phyloP scores from a whole-genome alignment of 2,329 filamentous ascomycete species.

The Rosellinia necatrix region DNA sequence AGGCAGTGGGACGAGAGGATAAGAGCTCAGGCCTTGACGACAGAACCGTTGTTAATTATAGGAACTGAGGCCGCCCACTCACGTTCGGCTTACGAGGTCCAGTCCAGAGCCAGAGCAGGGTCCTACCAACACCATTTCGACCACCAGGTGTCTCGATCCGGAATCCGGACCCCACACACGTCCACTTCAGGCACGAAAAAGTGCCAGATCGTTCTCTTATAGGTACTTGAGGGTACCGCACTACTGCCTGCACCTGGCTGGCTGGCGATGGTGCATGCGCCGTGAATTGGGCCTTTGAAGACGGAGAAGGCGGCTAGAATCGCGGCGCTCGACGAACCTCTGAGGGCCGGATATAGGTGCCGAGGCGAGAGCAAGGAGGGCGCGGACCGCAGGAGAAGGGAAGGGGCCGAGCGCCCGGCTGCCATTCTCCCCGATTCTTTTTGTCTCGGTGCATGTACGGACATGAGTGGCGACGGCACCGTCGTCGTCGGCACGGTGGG shows the following conservation, averaged over 20 bases:
- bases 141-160: too few species aligned
- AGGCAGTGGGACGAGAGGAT: too few species aligned
- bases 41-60: conserved; percentile 2
- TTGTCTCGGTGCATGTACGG: conserved; percentile 26
- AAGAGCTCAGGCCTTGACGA: neutral
- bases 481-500: conserved; percentile 55
- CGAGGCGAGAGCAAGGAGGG: conserved; percentile 11
- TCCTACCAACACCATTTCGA: too few species aligned
- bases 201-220: neutral
- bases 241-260: neutral
- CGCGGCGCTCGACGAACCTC: neutral
- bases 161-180: too few species aligned
- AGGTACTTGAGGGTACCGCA: conserved; percentile 14
- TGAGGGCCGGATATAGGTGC: neutral
- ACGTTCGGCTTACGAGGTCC: too few species aligned
- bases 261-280: conserved; percentile 15
- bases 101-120: too few species aligned
- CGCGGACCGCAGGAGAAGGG: neutral
- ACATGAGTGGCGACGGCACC: conserved; percentile 42
- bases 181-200: conserved; percentile 6
- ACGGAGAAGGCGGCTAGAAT: neutral
- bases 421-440: conserved; percentile 11
- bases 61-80: conserved; percentile 25
- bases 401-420: conserved; percentile 4
- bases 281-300: conserved; percentile 4